phyloP scores from a whole-genome alignment of 1,139 yeast genomes.

The Suhomyces bolitotheri region DNA sequence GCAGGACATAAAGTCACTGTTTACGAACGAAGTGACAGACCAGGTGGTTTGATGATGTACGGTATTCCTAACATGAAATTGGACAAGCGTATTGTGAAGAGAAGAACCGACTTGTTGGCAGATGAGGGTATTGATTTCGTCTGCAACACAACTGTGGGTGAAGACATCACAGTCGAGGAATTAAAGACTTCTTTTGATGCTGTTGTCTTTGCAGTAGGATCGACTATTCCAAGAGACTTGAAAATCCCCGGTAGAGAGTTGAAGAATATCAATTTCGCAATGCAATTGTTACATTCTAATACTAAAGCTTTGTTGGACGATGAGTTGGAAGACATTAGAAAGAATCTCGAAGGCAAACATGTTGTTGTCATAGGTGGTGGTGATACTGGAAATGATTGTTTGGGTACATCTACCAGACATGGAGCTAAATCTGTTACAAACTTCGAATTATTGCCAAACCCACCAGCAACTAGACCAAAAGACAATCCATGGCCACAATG shows the following conservation, averaged over 20 bases:
- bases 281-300: slow-evolving; percentile 86
- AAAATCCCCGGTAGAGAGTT: slow-evolving; percentile 91
- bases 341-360: slow-evolving; percentile 75
- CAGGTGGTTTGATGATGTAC: slow-evolving; percentile 97
- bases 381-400: slow-evolving; percentile 98
- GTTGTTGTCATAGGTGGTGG: slow-evolving; percentile 99
- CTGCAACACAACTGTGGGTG: slow-evolving; percentile 79
- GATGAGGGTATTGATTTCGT: slow-evolving; percentile 88
- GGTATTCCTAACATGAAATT: slow-evolving; percentile 99
- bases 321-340: slow-evolving; percentile 73
- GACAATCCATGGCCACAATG: slow-evolving; percentile 99
- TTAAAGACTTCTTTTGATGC: slow-evolving; percentile 71
- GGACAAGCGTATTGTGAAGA: slow-evolving; percentile 87
- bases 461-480: slow-evolving; percentile 81
- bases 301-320: slow-evolving; percentile 87
- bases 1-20: slow-evolving; percentile 94
- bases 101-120: slow-evolving; percentile 86
- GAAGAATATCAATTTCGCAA: slow-evolving; percentile 89
- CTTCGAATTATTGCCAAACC: slow-evolving; percentile 92
- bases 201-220: slow-evolving; percentile 90
- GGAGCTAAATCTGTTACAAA: slow-evolving; percentile 95
- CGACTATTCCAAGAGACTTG: slow-evolving; percentile 94
- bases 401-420: slow-evolving; percentile 96
- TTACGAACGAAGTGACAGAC: slow-evolving; percentile 90
- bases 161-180: slow-evolving; percentile 70